These are phyloP conservation scores for Alectoria sarmentosa DNA, from an alignment of 495 filamentous ascomycete genomes.

Conservation along the genomic window DNA sequence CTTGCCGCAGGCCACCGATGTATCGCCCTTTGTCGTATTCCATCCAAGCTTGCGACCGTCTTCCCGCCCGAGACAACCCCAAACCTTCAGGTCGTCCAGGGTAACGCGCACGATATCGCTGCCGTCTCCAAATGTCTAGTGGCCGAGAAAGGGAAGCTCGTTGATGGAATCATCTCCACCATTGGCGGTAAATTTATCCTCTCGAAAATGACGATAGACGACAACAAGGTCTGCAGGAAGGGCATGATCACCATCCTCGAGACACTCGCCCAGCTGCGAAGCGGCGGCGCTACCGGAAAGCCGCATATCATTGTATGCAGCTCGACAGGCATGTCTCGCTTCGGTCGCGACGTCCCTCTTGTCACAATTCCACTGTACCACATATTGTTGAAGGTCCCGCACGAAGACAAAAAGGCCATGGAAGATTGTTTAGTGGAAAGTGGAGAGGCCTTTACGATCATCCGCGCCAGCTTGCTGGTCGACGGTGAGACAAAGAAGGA, in stretches of 20 bases:
- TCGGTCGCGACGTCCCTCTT: conserved; percentile 7
- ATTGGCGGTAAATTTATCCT: background rate
- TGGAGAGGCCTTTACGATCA: conserved; percentile 7
- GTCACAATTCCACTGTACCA: conserved; percentile 3
- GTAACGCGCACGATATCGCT: conserved; percentile 6
- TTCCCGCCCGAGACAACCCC: conserved; percentile 6
- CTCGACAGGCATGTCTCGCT: conserved; percentile 7
- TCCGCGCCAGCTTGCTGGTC: conserved; percentile 4
- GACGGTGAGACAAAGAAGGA: conserved; percentile 1
- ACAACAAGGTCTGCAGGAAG: conserved; percentile 3
- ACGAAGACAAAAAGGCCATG: conserved; percentile 7
- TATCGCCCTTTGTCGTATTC: conserved; percentile 6
- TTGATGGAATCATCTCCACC: conserved; percentile 9
- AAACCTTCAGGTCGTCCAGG: background rate
- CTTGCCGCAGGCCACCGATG: conserved; percentile 10
- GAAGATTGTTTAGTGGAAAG: conserved; percentile 7
- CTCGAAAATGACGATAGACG: conserved; percentile 4
- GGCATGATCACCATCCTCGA: conserved; percentile 8
- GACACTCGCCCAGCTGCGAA: conserved; percentile 3
- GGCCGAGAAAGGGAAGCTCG: conserved; percentile 5
- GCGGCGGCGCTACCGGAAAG: background rate
- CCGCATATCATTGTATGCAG: conserved; percentile 11
- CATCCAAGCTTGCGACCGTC: conserved; percentile 8
- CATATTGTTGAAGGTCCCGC: conserved; percentile 1
- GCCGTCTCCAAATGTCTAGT: background rate